Percentiles rank a stretch among this genome's conserved stretches.
phyloP scores from a whole-genome alignment of 208 protist genomes.

The Borovskyia barvae region DNA sequence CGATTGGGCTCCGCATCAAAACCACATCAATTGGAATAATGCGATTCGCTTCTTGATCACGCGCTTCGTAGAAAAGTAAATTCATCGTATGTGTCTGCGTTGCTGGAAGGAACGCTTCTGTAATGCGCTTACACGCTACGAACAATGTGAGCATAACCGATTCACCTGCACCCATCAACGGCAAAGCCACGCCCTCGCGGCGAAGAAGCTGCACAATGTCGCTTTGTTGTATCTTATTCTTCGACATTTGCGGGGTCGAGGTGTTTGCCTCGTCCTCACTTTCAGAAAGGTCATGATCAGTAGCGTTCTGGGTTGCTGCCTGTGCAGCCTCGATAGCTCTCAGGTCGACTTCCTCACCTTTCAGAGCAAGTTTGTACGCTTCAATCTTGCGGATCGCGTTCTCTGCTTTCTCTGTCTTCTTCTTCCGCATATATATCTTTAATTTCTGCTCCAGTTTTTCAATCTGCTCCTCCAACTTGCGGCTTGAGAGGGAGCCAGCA shows the following conservation, averaged over 20 bases:
- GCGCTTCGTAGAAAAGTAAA: slow-evolving; percentile 75
- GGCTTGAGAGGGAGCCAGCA: slow-evolving; percentile 50
- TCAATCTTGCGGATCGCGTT: slow-evolving; percentile 64
- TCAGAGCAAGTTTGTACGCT: slow-evolving; percentile 49
- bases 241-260: slow-evolving; percentile 12
- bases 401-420: slow-evolving; percentile 80
- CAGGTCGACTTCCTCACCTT: slow-evolving; percentile 68
- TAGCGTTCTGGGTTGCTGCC: slow-evolving; percentile 11
- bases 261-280: slow-evolving; percentile 58
- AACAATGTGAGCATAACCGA: slow-evolving; percentile 61
- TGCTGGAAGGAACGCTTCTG: slow-evolving; percentile 44
- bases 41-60: slow-evolving; percentile 78
- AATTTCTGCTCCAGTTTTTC: slow-evolving; percentile 90
- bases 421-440: slow-evolving; percentile 85
- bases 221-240: slow-evolving; percentile 25
- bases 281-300: slow-evolving; percentile 62
- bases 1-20: slow-evolving; percentile 53
- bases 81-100: slow-evolving; percentile 77
- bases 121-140: slow-evolving; percentile 45
- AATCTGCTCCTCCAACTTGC: slow-evolving; percentile 86
- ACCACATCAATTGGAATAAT: slow-evolving; percentile 84
- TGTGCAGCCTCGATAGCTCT: slow-evolving; percentile 28
- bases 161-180: slow-evolving; percentile 72
- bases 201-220: slow-evolving; percentile 55
- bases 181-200: slow-evolving; percentile 70